Evolutionary conservation across 2,329 filamentous ascomycete species (phyloP), one percentile per base, ranked within the genome.

Genomic region (Endoconidiophora polonica): DNA sequence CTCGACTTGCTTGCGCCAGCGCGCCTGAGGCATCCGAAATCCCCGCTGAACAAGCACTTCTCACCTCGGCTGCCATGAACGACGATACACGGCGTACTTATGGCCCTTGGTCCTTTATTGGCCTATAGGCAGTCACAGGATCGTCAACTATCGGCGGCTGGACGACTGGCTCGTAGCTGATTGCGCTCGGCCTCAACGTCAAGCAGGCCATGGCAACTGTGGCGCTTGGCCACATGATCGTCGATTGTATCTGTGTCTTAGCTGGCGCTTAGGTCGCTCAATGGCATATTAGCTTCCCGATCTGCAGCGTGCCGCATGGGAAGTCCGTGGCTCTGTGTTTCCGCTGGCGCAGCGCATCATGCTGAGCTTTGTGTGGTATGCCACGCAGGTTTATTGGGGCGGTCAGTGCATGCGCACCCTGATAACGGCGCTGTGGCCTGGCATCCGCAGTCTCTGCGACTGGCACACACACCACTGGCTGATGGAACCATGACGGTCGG

Each of bases 311-410:
- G 62, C 59, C 46, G 59, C 63, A 33, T 67, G 66, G 51, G 65
- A 64, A 16, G 65, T 67, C 63, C 64, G 63, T 44, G 64, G 65
- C 23, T 63, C 62, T 3, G 62, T 65, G 40, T 61, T 63, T 3
- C 63, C 63, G 9, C 66, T 66, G 14, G 53, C 66, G 3, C 68
- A 71, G 55, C 64, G 70, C 2, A 64, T 69, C 12, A 48, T 72
- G 46, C 61, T 72, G 6, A 71, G 71, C 55, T 71, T 72, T 51
- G 69, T 72, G 41, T 72, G 69, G 69, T 68, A 65, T 33, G 65
- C 68, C 3, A 60, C 69, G 0, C 68, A 71, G 54, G 69, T 65
- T 22, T 50, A 46, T 23, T 49, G 57, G 4, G 55, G 56, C 4
- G 56, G 56, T 3, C 56, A 56, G 26, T 63, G 63, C 44, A 61